These are phyloP conservation scores for Termitomyces sp. DNA, from an alignment of 768 basidiomycete genomes.

Conservation along the genomic window DNA sequence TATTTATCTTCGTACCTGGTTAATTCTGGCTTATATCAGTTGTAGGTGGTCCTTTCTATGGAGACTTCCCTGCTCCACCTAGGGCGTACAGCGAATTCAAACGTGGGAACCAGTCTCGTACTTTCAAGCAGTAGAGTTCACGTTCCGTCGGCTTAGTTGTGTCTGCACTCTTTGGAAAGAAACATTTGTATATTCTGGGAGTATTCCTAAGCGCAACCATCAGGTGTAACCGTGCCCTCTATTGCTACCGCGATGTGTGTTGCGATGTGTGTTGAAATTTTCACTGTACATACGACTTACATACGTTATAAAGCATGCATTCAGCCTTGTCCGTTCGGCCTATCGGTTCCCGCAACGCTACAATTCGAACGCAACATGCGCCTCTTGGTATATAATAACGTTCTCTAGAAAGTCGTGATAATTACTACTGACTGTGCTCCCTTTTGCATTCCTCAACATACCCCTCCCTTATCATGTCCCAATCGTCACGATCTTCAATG, in stretches of 20 bases:
- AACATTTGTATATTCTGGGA: neutral
- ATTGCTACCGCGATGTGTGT: too few species aligned
- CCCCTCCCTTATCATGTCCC: neutral
- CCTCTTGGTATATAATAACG: constrained; percentile 10
- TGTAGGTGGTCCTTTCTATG: constrained; percentile 40
- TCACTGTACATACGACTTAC: neutral
- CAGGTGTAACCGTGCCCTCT: neutral
- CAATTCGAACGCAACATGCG: neutral
- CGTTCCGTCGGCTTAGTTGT: neutral
- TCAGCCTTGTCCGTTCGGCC: neutral
- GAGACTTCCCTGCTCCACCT: constrained; percentile 62
- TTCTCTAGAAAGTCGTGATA: neutral
- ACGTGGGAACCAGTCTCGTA: constrained; percentile 66
- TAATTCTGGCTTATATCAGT: constrained; percentile 1
- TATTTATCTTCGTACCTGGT: neutral
- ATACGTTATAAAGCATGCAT: neutral
- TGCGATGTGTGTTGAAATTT: neutral
- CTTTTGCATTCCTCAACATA: neutral
- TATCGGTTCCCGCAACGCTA: neutral
- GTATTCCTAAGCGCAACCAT: neutral
- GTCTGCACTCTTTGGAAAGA: neutral
- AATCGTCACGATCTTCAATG: constrained; percentile 6
- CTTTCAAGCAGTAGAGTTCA: constrained; percentile 47
- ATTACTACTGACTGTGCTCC: neutral
- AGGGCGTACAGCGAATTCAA: constrained; percentile 61